A percentile compares a stretch with the other conserved stretches of the same genome.
Conservation (phyloP, 805 yeast species). For the Yarrowia sp. region DNA sequence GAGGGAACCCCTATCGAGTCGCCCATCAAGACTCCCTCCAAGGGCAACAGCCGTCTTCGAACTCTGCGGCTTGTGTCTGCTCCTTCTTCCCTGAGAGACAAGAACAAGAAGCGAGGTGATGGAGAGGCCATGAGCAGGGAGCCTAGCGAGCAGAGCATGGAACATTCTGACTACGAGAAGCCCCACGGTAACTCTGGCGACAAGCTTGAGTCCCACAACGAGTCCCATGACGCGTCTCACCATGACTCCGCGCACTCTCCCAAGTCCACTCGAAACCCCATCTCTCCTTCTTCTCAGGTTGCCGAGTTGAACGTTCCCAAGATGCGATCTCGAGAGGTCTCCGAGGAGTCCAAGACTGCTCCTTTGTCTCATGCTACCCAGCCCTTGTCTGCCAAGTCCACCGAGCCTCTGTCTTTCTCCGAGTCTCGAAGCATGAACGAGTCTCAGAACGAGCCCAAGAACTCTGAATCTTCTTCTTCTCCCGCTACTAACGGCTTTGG, state of each 20-base stretch:
- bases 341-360: not conserved
- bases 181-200: too few species aligned
- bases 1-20: constrained; percentile 13
- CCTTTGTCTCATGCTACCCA: too few species aligned
- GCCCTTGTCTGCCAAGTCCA: not conserved
- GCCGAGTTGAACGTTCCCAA: constrained; percentile 16
- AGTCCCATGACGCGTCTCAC: too few species aligned
- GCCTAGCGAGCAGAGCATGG: not conserved
- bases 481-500: constrained; percentile 1
- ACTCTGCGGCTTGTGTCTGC: constrained; percentile 33
- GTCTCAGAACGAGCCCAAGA: not conserved
- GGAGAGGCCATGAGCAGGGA: constrained; percentile 5
- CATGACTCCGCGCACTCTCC: too few species aligned
- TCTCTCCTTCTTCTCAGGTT: not conserved
- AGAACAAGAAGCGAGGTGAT: constrained; percentile 5
- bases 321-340: not conserved
- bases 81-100: constrained; percentile 26
- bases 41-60: constrained; percentile 32
- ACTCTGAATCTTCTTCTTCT: not conserved
- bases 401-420: constrained; percentile 2
- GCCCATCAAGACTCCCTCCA: constrained; percentile 18
- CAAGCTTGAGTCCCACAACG: not conserved
- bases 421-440: not conserved
- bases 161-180: not conserved
- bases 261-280: not conserved